These are phyloP conservation scores for Forsythia suspensa DNA, from an alignment of 257 asterid genomes.

Conservation along the genomic window DNA sequence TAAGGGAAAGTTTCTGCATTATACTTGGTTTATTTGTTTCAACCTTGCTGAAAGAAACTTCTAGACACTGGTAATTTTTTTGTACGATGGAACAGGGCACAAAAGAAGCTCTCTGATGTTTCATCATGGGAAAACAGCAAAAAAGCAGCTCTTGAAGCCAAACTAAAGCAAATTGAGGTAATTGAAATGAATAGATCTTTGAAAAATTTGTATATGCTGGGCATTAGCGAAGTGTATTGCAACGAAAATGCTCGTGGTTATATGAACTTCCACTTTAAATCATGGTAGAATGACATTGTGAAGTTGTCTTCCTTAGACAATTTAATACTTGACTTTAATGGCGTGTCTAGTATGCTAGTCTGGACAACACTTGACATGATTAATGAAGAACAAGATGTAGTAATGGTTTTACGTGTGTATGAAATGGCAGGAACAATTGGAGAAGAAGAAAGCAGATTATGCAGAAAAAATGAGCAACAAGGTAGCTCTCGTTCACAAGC, in stretches of 20 bases:
- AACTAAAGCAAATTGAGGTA: conserved; percentile 74
- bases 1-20: not conserved
- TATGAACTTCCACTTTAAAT: not conserved
- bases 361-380: not conserved
- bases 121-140: conserved; percentile 76
- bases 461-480: conserved; percentile 67
- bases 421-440: conserved; percentile 53
- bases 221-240: not conserved
- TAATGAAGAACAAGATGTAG: no score
- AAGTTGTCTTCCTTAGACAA: not conserved
- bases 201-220: not conserved
- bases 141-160: conserved; percentile 65
- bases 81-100: conserved; percentile 45
- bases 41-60: not conserved
- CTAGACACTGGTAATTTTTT: not conserved
- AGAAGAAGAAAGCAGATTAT: conserved; percentile 71
- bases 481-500: conserved; percentile 63
- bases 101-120: conserved; percentile 68
- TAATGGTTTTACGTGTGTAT: not conserved
- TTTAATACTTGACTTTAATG: no score
- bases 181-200: not conserved
- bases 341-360: not conserved
- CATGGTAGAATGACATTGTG: not conserved
- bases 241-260: not conserved
- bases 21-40: not conserved